Base-by-base conservation (phyloP, 106 monocot species). In the Agapanthus africanus region DNA sequence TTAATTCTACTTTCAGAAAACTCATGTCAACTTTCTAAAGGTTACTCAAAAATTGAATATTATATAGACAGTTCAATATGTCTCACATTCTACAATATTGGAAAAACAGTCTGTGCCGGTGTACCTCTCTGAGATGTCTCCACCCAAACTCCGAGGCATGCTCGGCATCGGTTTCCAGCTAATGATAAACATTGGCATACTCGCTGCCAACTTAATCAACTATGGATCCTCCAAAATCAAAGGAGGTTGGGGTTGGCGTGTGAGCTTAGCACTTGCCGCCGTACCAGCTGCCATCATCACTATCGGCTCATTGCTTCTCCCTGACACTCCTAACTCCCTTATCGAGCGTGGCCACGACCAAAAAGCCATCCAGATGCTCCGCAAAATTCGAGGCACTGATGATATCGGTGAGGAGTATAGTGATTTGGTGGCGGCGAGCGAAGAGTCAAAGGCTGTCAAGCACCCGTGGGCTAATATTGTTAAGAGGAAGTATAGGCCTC, bases 111-210 rank as follows among this genome's bases (percentile, higher is more conserved):
- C 90, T 7, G 83, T 86, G 0, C 90, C 90, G 1, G 63, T 91
- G 14, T 91, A 91, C 73, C 81, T 91, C 4, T 91, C 90, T 7
- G 90, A 91, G 66, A 91, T 91, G 90, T 86, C 90, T 0, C 90
- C 90, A 2, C 74, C 90, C 11, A 59, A 64, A 0, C 70, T 76
- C n/a, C 72, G 90, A 11, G 90, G 90, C 15, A 84, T 75, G 83
- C 81, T 91, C 33, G 81, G 79, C 74, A 91, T 86, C 26, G 83
- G 78, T 0, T 91, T 91, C 83, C 90, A 91, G 74, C 60, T 91
- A 11, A 86, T 86, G 86, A 83, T 84, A 42, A 91, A 78, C 27
- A 77, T 91, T 14, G 90, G 90, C 79, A 86, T 86, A 69, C 32
- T 91, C 0, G 65, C 40, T 14, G 90, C 90, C 37, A 86, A 83